phyloP scores from a whole-genome alignment of 495 filamentous ascomycete species.

The Lindgomyces ingoldianus region DNA sequence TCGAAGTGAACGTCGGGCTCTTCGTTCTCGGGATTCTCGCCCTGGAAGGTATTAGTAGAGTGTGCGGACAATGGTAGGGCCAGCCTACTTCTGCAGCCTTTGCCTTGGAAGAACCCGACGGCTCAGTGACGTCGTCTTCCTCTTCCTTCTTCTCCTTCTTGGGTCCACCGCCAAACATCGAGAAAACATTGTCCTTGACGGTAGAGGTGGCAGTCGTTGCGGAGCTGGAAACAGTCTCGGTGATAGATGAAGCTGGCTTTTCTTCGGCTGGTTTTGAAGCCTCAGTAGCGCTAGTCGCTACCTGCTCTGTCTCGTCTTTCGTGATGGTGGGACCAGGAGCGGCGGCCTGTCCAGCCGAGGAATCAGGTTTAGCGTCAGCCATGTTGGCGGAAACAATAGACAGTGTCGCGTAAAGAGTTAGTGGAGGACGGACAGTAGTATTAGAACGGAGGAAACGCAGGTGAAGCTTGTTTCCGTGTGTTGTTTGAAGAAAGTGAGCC shows the following conservation, averaged over 20 bases:
- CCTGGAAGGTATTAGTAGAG: slow-evolving; percentile 23
- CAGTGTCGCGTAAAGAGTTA: not conserved
- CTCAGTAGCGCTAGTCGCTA: slow-evolving; percentile 31
- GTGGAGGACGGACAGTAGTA: not conserved
- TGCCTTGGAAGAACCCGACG: slow-evolving; percentile 83
- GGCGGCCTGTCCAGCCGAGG: slow-evolving; percentile 33
- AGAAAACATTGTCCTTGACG: slow-evolving; percentile 77
- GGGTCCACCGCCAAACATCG: slow-evolving; percentile 94
- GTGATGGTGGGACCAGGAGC: slow-evolving; percentile 28
- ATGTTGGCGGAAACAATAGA: slow-evolving; percentile 9
- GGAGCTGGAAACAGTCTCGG: slow-evolving; percentile 48
- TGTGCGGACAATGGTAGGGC: not conserved
- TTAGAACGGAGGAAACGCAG: not conserved
- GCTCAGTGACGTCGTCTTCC: slow-evolving; percentile 73
- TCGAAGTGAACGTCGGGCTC: slow-evolving; percentile 95
- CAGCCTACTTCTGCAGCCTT: slow-evolving; percentile 56
- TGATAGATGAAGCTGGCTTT: slow-evolving; percentile 66
- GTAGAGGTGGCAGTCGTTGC: slow-evolving; percentile 55
- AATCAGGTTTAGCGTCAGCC: slow-evolving; percentile 35
- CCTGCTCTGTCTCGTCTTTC: slow-evolving; percentile 37
- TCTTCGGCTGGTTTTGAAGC: slow-evolving; percentile 24
- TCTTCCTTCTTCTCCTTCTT: slow-evolving; percentile 84
- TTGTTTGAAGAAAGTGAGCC: not conserved
- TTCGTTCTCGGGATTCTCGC: slow-evolving; percentile 55
- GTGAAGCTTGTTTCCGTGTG: not conserved